Evolutionary conservation across 169 alveolate genomes (phyloP).

Genomic region (Babesia sp.): DNA sequence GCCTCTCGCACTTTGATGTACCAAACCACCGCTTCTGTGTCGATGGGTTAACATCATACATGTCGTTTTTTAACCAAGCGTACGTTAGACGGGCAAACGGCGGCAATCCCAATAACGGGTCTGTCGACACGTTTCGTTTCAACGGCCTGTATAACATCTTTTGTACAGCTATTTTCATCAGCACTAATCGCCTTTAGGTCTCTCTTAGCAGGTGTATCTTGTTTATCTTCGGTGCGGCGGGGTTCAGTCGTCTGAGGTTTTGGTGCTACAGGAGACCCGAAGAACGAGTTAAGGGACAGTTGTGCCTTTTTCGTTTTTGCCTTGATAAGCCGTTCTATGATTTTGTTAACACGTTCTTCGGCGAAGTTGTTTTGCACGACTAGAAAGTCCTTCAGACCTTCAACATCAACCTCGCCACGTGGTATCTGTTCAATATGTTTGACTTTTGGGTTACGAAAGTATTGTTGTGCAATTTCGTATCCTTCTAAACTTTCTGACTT

Average conservation of each 20-base stretch:
- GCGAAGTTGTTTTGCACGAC: slow-evolving; percentile 78
- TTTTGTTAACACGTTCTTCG: slow-evolving; percentile 77
- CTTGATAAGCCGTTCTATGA: slow-evolving; percentile 67
- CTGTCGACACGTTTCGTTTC: neutral
- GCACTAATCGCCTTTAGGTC: neutral
- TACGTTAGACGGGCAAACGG: slow-evolving; percentile 20
- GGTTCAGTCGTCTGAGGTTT: neutral
- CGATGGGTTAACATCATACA: neutral
- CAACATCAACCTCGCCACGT: slow-evolving; percentile 75
- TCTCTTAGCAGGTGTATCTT: neutral
- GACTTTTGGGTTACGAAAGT: slow-evolving; percentile 76
- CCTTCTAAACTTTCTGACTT: slow-evolving; percentile 75
- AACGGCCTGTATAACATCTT: neutral
- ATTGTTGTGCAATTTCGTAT: slow-evolving; percentile 77
- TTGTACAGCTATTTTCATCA: neutral
- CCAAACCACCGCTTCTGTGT: neutral
- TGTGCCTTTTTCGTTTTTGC: slow-evolving; percentile 69
- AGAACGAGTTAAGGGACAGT: slow-evolving; percentile 49
- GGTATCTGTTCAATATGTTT: slow-evolving; percentile 54
- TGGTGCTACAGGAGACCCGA: slow-evolving; percentile 7
- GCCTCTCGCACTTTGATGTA: slow-evolving; percentile 5
- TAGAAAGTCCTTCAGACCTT: slow-evolving; percentile 79
- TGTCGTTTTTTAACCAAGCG: slow-evolving; percentile 23
- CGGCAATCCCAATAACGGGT: slow-evolving; percentile 11
- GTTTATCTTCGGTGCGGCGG: neutral